Conservation (phyloP, 2,329 filamentous ascomycete genomes). For the Rhexocercosporidium sp. region DNA sequence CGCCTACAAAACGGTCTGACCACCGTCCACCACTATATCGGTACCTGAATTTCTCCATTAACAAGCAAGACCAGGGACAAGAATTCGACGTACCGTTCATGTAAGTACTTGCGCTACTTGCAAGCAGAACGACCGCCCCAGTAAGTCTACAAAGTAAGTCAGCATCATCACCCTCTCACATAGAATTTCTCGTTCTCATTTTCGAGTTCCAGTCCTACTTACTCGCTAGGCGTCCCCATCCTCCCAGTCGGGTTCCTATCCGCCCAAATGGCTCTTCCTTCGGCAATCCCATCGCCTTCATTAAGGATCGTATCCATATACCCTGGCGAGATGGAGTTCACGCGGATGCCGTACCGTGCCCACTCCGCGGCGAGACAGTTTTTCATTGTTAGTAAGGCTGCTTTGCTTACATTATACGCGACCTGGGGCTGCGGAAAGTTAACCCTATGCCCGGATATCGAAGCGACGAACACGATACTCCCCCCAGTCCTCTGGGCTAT, state of each 20-base stretch:
- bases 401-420: slow-evolving; percentile 76
- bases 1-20: slow-evolving; percentile 40
- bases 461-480: slow-evolving; percentile 69
- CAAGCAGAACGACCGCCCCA: slow-evolving; percentile 64
- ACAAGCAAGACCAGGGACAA: background rate
- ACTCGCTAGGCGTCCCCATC: slow-evolving; percentile 67
- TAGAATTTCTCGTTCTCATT: background rate
- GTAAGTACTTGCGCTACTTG: slow-evolving; percentile 66
- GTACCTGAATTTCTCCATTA: slow-evolving; percentile 48
- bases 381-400: slow-evolving; percentile 66
- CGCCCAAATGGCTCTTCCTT: slow-evolving; percentile 60
- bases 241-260: slow-evolving; percentile 65
- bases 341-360: slow-evolving; percentile 71
- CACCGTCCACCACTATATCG: slow-evolving; percentile 70
- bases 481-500: slow-evolving; percentile 54
- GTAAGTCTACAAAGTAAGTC: slow-evolving; percentile 47
- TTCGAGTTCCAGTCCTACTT: background rate
- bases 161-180: background rate
- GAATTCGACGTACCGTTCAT: slow-evolving; percentile 52
- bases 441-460: slow-evolving; percentile 70
- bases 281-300: slow-evolving; percentile 62
- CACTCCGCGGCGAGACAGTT: slow-evolving; percentile 74
- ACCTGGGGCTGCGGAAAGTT: slow-evolving; percentile 76
- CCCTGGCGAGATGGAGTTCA: slow-evolving; percentile 73
- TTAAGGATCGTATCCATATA: slow-evolving; percentile 72